Conservation (phyloP, 2,329 filamentous ascomycete species). For the Mycosphaerella arachidis region DNA sequence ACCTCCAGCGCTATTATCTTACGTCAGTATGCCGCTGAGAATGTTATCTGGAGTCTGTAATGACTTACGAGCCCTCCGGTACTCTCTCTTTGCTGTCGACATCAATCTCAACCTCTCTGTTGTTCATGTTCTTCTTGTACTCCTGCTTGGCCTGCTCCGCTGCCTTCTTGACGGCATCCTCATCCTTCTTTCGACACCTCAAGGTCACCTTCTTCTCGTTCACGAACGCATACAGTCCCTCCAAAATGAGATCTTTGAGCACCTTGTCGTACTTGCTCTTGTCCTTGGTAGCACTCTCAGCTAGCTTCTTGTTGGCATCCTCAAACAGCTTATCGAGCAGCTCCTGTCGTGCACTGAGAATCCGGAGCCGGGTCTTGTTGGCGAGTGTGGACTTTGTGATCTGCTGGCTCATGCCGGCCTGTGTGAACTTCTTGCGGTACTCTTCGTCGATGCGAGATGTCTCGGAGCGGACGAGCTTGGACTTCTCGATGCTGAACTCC, state of each 20-base stretch:
- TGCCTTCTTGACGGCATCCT: constrained; percentile 69
- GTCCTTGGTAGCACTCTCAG: constrained; percentile 55
- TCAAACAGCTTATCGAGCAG: constrained; percentile 89
- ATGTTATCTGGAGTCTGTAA: constrained; percentile 7
- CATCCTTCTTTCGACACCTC: constrained; percentile 75
- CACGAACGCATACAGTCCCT: constrained; percentile 78
- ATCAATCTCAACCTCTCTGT: constrained; percentile 61
- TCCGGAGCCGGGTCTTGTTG: constrained; percentile 90
- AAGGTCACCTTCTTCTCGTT: constrained; percentile 73
- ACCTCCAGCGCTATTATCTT: constrained; percentile 67
- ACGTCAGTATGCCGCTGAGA: constrained; percentile 23
- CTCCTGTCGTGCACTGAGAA: constrained; percentile 82
- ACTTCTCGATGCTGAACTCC: constrained; percentile 98
- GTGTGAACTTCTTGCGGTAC: constrained; percentile 99
- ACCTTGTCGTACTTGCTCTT: constrained; percentile 69
- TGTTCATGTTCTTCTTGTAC: constrained; percentile 68
- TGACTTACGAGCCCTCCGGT: constrained; percentile 75
- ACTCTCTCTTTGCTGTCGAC: constrained; percentile 76
- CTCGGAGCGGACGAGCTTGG: constrained; percentile 94
- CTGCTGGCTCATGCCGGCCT: constrained; percentile 96
- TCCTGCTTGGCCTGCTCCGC: constrained; percentile 71
- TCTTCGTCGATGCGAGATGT: constrained; percentile 83
- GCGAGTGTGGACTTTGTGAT: constrained; percentile 93
- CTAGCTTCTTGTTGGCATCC: constrained; percentile 67
- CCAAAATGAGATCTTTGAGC: constrained; percentile 76